These are phyloP conservation scores for Nemania serpens DNA, from an alignment of 2,329 filamentous ascomycete species.

Conservation along the genomic window DNA sequence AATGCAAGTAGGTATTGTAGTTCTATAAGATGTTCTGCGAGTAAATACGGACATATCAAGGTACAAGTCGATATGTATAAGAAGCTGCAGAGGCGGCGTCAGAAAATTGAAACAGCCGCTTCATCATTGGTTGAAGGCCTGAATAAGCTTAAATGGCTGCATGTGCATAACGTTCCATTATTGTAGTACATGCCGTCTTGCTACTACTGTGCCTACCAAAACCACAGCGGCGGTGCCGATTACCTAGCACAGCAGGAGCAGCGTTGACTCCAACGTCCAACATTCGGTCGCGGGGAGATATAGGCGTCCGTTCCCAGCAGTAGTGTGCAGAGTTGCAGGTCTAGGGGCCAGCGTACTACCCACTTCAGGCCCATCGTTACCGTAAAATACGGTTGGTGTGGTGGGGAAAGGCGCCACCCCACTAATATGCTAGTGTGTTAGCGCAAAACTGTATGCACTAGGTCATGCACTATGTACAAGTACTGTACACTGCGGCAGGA, in stretches of 20 bases:
- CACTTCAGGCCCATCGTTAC: not conserved
- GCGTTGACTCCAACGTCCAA: too few relatives aligned
- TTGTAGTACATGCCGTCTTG: not conserved
- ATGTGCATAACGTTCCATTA: constrained; percentile 12
- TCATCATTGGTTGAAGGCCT: constrained; percentile 3
- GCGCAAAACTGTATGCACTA: not conserved
- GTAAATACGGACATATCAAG: too few relatives aligned
- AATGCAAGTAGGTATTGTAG: too few relatives aligned
- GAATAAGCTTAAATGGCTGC: constrained; percentile 16
- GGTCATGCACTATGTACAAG: too few relatives aligned
- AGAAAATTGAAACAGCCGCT: not conserved
- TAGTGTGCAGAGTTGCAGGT: not conserved
- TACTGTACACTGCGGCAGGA: too few relatives aligned
- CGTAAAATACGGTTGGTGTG: constrained; percentile 24
- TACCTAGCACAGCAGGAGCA: not conserved
- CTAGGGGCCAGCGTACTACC: too few relatives aligned
- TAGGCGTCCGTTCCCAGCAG: constrained; percentile 10
- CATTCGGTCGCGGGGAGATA: constrained; percentile 2
- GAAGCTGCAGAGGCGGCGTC: constrained; percentile 1
- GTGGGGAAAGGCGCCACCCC: too few relatives aligned
- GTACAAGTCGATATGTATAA: too few relatives aligned
- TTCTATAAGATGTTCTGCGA: too few relatives aligned
- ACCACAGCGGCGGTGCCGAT: constrained; percentile 18
- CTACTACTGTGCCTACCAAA: not conserved
- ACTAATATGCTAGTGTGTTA: not conserved